Evolutionary conservation across 2,329 filamentous ascomycete species (phyloP).

Genomic region (Trichoderma gracile): DNA sequence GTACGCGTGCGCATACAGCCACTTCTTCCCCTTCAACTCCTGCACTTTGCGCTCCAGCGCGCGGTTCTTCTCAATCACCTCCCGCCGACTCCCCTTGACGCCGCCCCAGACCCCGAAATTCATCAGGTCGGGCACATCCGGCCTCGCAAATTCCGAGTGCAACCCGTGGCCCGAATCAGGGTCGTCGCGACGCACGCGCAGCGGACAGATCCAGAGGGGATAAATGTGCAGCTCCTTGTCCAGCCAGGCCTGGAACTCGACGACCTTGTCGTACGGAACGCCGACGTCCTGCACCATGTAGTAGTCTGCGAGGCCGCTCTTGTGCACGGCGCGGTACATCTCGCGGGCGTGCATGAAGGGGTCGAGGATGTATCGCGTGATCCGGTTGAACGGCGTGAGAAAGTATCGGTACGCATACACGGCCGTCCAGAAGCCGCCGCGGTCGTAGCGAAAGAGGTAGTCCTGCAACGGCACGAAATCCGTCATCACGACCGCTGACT

Average conservation of each 20-base stretch:
- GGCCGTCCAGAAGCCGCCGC: conserved; percentile 69
- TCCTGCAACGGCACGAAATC: conserved; percentile 64
- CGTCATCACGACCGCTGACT: conserved; percentile 33
- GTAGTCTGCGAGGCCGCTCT: conserved; percentile 58
- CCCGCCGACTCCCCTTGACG: conserved; percentile 43
- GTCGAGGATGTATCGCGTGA: conserved; percentile 63
- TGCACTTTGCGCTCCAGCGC: conserved; percentile 60
- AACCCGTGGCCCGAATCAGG: conserved; percentile 48
- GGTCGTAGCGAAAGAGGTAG: conserved; percentile 71
- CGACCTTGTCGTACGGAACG: conserved; percentile 47
- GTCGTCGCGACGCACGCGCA: conserved; percentile 47
- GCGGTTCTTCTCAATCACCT: conserved; percentile 58
- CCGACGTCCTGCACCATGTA: conserved; percentile 67
- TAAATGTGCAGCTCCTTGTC: conserved; percentile 49
- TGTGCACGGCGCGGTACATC: conserved; percentile 66
- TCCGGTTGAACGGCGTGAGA: conserved; percentile 62
- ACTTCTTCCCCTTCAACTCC: conserved; percentile 65
- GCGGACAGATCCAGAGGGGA: conserved; percentile 58
- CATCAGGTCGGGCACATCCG: conserved; percentile 47
- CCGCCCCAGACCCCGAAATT: conserved; percentile 67
- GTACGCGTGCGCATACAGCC: conserved; percentile 69
- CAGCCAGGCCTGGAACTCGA: conserved; percentile 52
- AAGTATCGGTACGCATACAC: conserved; percentile 65
- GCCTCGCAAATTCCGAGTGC: conserved; percentile 48
- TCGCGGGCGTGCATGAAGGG: conserved; percentile 63